Evolutionary conservation across 139 green algal genomes (phyloP).

Genomic region (Penium margaritaceum): DNA sequence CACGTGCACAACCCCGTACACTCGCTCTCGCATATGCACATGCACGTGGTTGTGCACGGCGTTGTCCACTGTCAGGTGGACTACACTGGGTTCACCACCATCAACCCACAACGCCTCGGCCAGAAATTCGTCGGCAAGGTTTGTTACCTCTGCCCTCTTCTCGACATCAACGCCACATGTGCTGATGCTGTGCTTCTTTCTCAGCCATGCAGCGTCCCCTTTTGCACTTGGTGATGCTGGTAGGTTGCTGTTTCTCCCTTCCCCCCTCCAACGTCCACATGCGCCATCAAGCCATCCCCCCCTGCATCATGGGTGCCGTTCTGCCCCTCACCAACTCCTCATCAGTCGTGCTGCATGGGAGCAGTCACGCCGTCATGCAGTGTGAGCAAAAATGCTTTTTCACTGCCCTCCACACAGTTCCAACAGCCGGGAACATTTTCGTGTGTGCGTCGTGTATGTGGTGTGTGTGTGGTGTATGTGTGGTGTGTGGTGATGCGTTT

Average conservation of each 20-base stretch:
- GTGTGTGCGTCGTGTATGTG: background rate
- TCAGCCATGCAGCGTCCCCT: too few species aligned
- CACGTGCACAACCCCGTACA: too few species aligned
- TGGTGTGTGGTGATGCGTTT: background rate
- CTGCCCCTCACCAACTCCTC: background rate
- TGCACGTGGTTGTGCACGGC: too few species aligned
- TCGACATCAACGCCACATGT: too few species aligned
- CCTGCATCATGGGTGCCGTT: background rate
- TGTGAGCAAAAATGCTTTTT: background rate
- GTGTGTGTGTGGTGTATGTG: background rate
- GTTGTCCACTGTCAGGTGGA: constrained; percentile 82
- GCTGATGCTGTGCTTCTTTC: too few species aligned
- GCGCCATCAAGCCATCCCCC: too few species aligned
- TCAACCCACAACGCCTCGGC: constrained; percentile 89
- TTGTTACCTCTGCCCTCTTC: too few species aligned
- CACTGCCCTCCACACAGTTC: too few species aligned
- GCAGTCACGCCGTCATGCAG: background rate
- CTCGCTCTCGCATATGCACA: too few species aligned
- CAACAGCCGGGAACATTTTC: too few species aligned
- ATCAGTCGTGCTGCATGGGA: background rate
- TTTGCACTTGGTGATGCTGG: background rate
- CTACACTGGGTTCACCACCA: constrained; percentile 90
- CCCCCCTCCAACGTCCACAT: too few species aligned
- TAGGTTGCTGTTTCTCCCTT: too few species aligned
- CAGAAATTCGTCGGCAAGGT: constrained; percentile 85